These are phyloP conservation scores for Codiaeum variegatum DNA, from an alignment of 441 rosid genomes.

Conservation along the genomic window DNA sequence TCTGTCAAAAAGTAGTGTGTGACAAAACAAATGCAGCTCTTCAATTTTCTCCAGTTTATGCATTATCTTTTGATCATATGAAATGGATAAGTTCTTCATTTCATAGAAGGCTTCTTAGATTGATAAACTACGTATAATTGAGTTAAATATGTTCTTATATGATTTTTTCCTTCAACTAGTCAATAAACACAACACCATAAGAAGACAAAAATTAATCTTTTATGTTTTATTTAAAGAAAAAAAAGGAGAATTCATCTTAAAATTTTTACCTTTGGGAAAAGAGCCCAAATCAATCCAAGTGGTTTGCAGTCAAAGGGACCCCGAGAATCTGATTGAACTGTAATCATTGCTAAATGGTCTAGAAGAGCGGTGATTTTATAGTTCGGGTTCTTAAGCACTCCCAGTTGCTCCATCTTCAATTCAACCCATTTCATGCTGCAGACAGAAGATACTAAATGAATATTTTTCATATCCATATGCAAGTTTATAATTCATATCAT, in stretches of 20 bases:
- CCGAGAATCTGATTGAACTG: conserved; percentile 81
- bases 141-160: not conserved
- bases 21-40: not conserved
- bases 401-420: conserved; percentile 91
- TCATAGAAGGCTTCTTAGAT: not conserved
- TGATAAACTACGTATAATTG: not conserved
- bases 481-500: not conserved
- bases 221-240: not conserved
- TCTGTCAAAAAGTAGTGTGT: conserved; percentile 1
- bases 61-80: not conserved
- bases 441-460: conserved; percentile 6
- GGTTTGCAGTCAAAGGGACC: conserved; percentile 94
- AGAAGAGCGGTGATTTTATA: conserved; percentile 95
- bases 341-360: conserved; percentile 90
- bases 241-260: conserved; percentile 1
- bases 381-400: conserved; percentile 76
- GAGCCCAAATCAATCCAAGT: conserved; percentile 90
- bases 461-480: not conserved
- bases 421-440: conserved; percentile 98
- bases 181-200: not conserved
- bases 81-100: not conserved
- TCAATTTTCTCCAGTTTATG: not conserved
- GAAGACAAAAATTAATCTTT: not conserved
- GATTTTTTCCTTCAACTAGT: not conserved
- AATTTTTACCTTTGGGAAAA: conserved; percentile 64